These are phyloP conservation scores for Scheffersomyces cryptocercus DNA, from an alignment of 1,139 yeast species.

Conservation along the genomic window DNA sequence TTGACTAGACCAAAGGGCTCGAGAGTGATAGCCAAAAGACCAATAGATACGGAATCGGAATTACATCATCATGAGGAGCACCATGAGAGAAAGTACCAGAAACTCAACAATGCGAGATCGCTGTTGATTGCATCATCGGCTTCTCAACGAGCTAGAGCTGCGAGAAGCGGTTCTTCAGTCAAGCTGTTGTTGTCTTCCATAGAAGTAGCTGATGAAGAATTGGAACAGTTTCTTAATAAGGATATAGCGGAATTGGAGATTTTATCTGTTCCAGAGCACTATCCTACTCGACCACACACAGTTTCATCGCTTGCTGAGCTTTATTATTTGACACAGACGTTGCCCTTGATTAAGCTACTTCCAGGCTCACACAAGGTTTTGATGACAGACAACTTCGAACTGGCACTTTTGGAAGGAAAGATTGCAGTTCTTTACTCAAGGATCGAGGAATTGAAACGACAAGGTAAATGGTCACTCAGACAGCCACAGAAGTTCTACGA, in stretches of 20 bases:
- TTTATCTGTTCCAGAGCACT: conserved; percentile 44
- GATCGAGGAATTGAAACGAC: conserved; percentile 86
- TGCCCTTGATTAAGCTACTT: conserved; percentile 77
- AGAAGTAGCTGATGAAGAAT: conserved; percentile 22
- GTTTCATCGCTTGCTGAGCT: conserved; percentile 79
- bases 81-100: too few species aligned
- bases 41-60: too few species aligned
- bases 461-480: conserved; percentile 87
- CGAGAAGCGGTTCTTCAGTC: conserved; percentile 9
- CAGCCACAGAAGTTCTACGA: conserved; percentile 76
- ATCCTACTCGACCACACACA: conserved; percentile 42
- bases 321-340: conserved; percentile 82
- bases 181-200: conserved; percentile 21
- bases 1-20: too few species aligned
- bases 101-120: too few species aligned
- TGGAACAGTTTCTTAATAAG: conserved; percentile 24
- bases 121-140: background rate
- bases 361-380: conserved; percentile 86
- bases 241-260: conserved; percentile 37
- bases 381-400: conserved; percentile 81
- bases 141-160: background rate
- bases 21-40: too few species aligned
- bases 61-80: too few species aligned
- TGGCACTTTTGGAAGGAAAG: conserved; percentile 88
- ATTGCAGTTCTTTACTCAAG: conserved; percentile 89